Evolutionary conservation across 495 filamentous ascomycete species (phyloP).

Genomic region (Darksidea phi): DNA sequence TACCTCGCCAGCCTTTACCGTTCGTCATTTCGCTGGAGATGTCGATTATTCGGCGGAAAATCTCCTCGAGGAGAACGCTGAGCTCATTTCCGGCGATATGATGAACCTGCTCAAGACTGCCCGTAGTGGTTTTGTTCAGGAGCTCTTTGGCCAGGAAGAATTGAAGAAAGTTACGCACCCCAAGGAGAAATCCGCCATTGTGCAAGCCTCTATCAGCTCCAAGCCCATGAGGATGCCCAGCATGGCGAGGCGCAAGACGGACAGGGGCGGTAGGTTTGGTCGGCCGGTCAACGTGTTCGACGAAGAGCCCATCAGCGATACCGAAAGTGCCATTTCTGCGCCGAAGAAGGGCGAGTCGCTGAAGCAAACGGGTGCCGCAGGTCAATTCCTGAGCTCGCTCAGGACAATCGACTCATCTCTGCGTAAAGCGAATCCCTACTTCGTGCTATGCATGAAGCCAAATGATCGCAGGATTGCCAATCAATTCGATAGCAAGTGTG

Average conservation of each 20-base stretch:
- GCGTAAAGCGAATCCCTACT: slow-evolving; percentile 84
- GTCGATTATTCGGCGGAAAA: slow-evolving; percentile 89
- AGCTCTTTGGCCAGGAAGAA: slow-evolving; percentile 90
- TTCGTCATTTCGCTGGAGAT: slow-evolving; percentile 94
- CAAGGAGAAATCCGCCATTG: slow-evolving; percentile 82
- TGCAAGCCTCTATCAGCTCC: slow-evolving; percentile 94
- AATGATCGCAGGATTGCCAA: slow-evolving; percentile 97
- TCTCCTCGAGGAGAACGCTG: slow-evolving; percentile 89
- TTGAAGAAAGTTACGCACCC: slow-evolving; percentile 88
- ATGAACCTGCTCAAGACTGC: slow-evolving; percentile 91
- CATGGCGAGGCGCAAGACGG: slow-evolving; percentile 73
- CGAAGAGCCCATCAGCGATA: slow-evolving; percentile 57
- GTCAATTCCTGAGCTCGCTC: slow-evolving; percentile 85
- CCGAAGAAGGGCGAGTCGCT: slow-evolving; percentile 3
- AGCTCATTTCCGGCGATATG: slow-evolving; percentile 90
- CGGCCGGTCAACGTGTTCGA: slow-evolving; percentile 34
- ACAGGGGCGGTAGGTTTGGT: slow-evolving; percentile 50
- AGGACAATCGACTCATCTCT: slow-evolving; percentile 85
- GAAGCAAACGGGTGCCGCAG: slow-evolving; percentile 78
- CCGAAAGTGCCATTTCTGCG: slow-evolving; percentile 42
- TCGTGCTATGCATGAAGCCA: slow-evolving; percentile 94
- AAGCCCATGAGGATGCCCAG: slow-evolving; percentile 90
- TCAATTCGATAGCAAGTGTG: slow-evolving; percentile 98
- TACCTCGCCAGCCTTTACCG: slow-evolving; percentile 73
- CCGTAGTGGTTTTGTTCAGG: slow-evolving; percentile 80